Percentiles rank a stretch among this genome's conserved stretches.
Evolutionary conservation across 164 flowering plant species (phyloP).

Genomic region (Vitis labrusca): DNA sequence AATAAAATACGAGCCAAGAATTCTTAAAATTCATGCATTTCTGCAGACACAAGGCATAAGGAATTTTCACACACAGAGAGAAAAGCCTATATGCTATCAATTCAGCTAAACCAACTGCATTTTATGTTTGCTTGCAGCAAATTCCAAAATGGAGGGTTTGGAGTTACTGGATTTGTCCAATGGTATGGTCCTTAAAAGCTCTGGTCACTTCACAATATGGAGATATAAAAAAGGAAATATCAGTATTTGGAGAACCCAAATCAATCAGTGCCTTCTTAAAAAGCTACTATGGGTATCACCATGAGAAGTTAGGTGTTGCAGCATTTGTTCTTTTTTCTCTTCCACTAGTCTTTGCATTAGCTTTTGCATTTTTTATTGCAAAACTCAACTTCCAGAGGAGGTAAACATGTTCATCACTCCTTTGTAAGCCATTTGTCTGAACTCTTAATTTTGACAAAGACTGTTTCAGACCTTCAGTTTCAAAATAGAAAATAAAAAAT

Average conservation of each 20-base stretch:
- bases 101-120: not conserved
- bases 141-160: conserved; percentile 67
- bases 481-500: too few species aligned
- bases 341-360: conserved; percentile 20
- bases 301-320: conserved; percentile 12
- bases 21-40: not conserved
- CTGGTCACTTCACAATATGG: conserved; percentile 56
- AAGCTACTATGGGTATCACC: conserved; percentile 21
- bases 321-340: conserved; percentile 27
- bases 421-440: not conserved
- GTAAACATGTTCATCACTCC: conserved; percentile 9
- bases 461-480: too few species aligned
- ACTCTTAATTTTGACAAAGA: too few species aligned
- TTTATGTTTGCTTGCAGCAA: conserved; percentile 30
- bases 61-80: not conserved
- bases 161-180: conserved; percentile 43
- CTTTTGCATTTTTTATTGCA: conserved; percentile 22
- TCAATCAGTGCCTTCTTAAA: conserved; percentile 20
- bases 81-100: too few species aligned
- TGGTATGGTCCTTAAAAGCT: conserved; percentile 49
- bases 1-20: too few species aligned
- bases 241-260: conserved; percentile 22
- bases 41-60: not conserved
- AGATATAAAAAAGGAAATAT: conserved; percentile 30
- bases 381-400: conserved; percentile 31